Evolutionary conservation across 1,139 yeast genomes (phyloP).

Genomic region (Suhomyces terraborum): DNA sequence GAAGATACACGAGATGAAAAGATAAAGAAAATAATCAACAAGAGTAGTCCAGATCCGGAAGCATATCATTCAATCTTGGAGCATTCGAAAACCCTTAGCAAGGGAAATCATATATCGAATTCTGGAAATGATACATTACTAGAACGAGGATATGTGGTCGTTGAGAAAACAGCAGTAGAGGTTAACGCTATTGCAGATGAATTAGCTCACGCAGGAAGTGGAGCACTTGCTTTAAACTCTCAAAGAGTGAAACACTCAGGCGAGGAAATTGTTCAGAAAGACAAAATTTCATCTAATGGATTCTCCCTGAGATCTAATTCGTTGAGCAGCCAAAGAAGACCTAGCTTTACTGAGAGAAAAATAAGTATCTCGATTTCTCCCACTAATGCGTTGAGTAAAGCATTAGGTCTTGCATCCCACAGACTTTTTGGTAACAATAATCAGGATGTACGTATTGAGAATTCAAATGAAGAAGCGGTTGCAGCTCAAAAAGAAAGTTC

Average conservation of each 20-base stretch:
- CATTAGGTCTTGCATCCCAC: slow-evolving; percentile 84
- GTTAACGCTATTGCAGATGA: slow-evolving; percentile 95
- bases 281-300: slow-evolving; percentile 21
- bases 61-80: neutral
- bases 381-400: slow-evolving; percentile 84
- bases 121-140: slow-evolving; percentile 46
- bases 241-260: slow-evolving; percentile 18
- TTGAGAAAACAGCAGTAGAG: slow-evolving; percentile 91
- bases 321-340: slow-evolving; percentile 42
- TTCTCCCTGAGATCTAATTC: slow-evolving; percentile 37
- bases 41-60: slow-evolving; percentile 48
- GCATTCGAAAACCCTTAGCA: neutral
- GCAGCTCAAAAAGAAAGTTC: slow-evolving; percentile 12
- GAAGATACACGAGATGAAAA: slow-evolving; percentile 39
- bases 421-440: slow-evolving; percentile 65
- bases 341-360: slow-evolving; percentile 58
- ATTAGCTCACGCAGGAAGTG: slow-evolving; percentile 67
- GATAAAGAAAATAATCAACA: slow-evolving; percentile 45
- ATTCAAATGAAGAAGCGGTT: slow-evolving; percentile 19
- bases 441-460: slow-evolving; percentile 13
- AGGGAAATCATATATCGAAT: neutral
- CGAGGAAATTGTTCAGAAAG: slow-evolving; percentile 15
- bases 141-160: slow-evolving; percentile 89
- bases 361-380: slow-evolving; percentile 78
- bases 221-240: slow-evolving; percentile 49